phyloP scores from a whole-genome alignment of 257 asterid genomes.

The Solanum peruvianum region DNA sequence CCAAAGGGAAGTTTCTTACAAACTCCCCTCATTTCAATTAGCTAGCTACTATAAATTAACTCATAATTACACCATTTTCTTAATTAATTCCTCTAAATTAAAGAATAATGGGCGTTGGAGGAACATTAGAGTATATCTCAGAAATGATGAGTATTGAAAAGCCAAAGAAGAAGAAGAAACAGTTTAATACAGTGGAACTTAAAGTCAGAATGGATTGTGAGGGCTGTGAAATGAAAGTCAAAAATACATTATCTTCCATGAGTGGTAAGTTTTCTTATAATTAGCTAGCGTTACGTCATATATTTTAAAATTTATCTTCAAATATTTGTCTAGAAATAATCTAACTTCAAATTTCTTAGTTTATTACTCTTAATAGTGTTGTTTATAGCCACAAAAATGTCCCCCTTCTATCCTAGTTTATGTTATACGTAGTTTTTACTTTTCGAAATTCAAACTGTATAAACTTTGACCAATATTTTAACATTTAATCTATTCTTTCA shows the following conservation, averaged over 20 bases:
- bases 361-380: too few relatives aligned
- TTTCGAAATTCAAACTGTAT: neutral
- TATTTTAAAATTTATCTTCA: neutral
- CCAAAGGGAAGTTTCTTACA: conserved; percentile 6
- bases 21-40: neutral
- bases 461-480: neutral
- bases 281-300: neutral
- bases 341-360: neutral
- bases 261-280: conserved; percentile 25
- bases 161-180: conserved; percentile 59
- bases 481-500: neutral
- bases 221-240: conserved; percentile 86
- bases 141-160: conserved; percentile 49
- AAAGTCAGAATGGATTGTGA: conserved; percentile 94
- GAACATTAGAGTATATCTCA: conserved; percentile 64
- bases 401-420: neutral
- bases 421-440: neutral
- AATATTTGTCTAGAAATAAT: too few relatives aligned
- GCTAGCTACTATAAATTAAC: neutral
- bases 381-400: neutral
- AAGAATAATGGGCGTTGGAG: conserved; percentile 53
- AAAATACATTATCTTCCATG: conserved; percentile 62
- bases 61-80: neutral
- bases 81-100: neutral
- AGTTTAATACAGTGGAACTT: conserved; percentile 56